Conservation (phyloP, 768 basidiomycete genomes). For the Mycena chlorophos region DNA sequence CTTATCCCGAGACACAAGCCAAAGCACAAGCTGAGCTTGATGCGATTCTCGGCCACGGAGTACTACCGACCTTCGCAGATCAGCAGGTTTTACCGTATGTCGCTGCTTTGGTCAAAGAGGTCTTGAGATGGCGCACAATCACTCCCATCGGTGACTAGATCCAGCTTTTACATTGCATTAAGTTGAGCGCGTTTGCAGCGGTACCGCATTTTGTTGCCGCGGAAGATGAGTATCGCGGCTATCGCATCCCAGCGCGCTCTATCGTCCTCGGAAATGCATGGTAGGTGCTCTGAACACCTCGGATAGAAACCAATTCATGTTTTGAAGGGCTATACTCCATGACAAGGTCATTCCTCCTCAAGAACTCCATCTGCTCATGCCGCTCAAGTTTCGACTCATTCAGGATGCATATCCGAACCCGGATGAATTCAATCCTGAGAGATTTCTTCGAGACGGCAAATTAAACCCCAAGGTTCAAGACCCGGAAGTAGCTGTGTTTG, state of each 20-base stretch:
- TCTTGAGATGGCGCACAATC: conserved; percentile 16
- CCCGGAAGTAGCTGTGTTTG: conserved; percentile 2
- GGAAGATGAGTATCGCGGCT: conserved; percentile 25
- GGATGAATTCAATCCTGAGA: conserved; percentile 30
- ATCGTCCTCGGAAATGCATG: conserved; percentile 25
- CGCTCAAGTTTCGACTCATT: background rate
- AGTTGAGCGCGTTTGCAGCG: background rate
- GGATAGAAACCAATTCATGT: background rate
- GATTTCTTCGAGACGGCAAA: conserved; percentile 17
- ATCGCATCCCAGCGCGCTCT: conserved; percentile 25
- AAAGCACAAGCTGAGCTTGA: conserved; percentile 29
- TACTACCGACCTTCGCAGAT: conserved; percentile 25
- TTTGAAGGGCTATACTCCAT: background rate
- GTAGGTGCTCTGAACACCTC: conserved; percentile 7
- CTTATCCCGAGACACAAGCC: conserved; percentile 23
- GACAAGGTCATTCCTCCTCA: background rate
- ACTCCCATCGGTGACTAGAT: conserved; percentile 18
- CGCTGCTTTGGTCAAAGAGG: conserved; percentile 23
- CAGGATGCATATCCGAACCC: conserved; percentile 26
- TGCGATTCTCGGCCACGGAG: conserved; percentile 12
- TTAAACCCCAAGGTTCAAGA: background rate
- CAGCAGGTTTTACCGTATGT: conserved; percentile 20
- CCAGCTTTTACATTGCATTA: background rate
- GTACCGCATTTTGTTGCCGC: conserved; percentile 11
- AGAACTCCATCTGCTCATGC: background rate